Conservation (phyloP, 768 basidiomycete species). For the Suillus bovinus region DNA sequence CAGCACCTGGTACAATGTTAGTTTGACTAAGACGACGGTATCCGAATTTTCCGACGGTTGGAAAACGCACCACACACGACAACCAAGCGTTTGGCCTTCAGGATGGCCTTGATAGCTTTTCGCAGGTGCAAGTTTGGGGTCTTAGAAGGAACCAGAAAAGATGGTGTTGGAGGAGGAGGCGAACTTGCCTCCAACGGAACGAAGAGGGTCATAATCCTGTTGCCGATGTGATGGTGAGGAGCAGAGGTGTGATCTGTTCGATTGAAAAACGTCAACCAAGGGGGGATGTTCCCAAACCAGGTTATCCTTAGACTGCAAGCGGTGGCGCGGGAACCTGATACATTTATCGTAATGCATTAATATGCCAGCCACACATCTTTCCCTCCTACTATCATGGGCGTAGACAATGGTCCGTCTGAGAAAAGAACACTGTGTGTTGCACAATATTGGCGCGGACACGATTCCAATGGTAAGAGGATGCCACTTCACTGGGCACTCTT, state of each 20-base stretch:
- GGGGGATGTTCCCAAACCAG: conserved; percentile 21
- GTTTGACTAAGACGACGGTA: conserved; percentile 9
- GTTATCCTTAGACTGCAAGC: conserved; percentile 7
- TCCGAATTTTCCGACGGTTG: conserved; percentile 16
- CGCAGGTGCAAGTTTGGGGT: conserved; percentile 49
- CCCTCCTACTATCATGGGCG: conserved; percentile 16
- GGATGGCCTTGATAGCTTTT: conserved; percentile 61
- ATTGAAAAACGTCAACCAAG: conserved; percentile 21
- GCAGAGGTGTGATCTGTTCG: conserved; percentile 18
- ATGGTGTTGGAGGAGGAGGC: conserved; percentile 48
- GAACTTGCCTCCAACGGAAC: conserved; percentile 56
- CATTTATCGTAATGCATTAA: background rate
- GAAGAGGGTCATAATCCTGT: conserved; percentile 57
- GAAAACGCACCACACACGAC: conserved; percentile 74
- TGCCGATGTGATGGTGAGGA: conserved; percentile 26
- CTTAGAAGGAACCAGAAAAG: conserved; percentile 53
- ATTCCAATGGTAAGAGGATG: conserved; percentile 20
- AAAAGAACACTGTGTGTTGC: conserved; percentile 27
- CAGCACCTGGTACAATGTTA: conserved; percentile 59
- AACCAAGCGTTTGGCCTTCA: conserved; percentile 82
- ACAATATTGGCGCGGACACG: conserved; percentile 31
- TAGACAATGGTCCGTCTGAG: conserved; percentile 14
- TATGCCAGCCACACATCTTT: background rate
- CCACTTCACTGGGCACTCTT: conserved; percentile 35
- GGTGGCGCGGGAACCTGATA: conserved; percentile 32